Conservation (phyloP, 768 basidiomycete genomes). For the Lyophyllum decastes region DNA sequence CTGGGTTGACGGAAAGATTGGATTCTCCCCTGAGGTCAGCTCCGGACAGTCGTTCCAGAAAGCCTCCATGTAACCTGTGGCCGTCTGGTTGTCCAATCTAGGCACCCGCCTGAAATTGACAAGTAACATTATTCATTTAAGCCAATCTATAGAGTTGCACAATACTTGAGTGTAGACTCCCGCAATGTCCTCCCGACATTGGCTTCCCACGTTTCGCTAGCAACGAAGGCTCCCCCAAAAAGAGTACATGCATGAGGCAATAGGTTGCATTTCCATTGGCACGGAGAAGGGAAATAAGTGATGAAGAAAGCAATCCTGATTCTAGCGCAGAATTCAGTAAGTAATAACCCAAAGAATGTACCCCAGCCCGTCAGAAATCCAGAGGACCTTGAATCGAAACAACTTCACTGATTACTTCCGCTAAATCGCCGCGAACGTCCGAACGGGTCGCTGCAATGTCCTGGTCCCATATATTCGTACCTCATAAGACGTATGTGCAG, state of each 20-base stretch:
- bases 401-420: not conserved
- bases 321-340: no score
- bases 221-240: no score
- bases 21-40: conserved; percentile 26
- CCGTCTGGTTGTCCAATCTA: not conserved
- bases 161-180: not conserved
- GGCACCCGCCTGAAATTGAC: not conserved
- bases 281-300: no score
- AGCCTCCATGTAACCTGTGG: not conserved
- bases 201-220: not conserved
- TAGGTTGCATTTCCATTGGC: not conserved
- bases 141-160: not conserved
- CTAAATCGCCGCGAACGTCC: not conserved
- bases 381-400: not conserved
- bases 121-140: not conserved
- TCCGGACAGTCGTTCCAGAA: conserved; percentile 2
- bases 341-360: not conserved
- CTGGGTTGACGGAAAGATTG: conserved; percentile 69
- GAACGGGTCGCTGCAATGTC: not conserved
- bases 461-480: not conserved
- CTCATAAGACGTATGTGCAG: not conserved
- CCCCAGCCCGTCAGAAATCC: not conserved
- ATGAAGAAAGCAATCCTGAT: no score
- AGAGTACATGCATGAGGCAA: not conserved
- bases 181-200: not conserved